Conservation (phyloP, 129 eudicot genomes). For the Daucus carota region DNA sequence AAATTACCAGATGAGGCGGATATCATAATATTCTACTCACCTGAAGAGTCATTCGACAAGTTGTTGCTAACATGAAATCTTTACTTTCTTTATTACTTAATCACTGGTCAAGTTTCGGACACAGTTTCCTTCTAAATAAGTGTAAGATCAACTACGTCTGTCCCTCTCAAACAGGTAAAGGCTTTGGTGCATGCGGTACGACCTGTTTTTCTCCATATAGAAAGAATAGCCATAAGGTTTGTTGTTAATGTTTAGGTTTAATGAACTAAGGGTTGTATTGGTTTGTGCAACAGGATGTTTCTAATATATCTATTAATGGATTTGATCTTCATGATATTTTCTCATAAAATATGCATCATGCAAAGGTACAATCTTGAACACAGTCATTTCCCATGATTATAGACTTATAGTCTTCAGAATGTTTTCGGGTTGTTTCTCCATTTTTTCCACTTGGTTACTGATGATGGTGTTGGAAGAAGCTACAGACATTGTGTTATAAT, state of each 20-base stretch:
- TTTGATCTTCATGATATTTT: background rate
- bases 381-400: background rate
- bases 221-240: background rate
- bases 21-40: slow-evolving; percentile 29
- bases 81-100: background rate
- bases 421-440: background rate
- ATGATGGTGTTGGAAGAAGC: too few relatives aligned
- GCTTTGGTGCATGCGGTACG: background rate
- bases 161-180: background rate
- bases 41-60: slow-evolving; percentile 17
- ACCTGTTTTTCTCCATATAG: background rate
- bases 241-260: slow-evolving; percentile 26
- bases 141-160: background rate
- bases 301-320: background rate
- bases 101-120: background rate
- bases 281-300: slow-evolving; percentile 17
- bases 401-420: background rate
- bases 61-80: background rate
- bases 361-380: too few relatives aligned
- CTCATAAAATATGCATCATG: too few relatives aligned
- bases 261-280: background rate
- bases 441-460: too few relatives aligned
- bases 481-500: too few relatives aligned
- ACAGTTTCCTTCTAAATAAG: background rate
- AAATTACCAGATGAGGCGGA: slow-evolving; percentile 41